A percentile compares a stretch with the other conserved stretches of the same genome.
phyloP scores from a whole-genome alignment of 1,139 yeast genomes.

The Magnusiomyces tetraspermus region DNA sequence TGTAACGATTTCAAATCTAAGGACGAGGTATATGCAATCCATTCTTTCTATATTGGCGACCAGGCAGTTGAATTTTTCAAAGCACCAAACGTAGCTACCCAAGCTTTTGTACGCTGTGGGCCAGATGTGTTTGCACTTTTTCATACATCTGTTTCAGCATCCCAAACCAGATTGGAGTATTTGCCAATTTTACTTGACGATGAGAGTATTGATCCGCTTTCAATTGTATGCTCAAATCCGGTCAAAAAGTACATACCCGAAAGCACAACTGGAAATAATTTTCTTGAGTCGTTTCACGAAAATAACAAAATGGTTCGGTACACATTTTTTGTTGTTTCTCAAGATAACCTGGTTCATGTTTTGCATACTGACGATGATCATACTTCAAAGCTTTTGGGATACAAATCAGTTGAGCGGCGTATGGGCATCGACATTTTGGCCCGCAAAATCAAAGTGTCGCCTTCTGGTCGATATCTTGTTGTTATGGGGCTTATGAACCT shows the following conservation, averaged over 20 bases:
- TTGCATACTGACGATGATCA: not conserved
- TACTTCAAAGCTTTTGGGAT: not conserved
- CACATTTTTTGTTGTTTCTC: not conserved
- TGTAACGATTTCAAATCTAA: not conserved
- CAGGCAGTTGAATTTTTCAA: not conserved
- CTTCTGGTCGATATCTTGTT: not conserved
- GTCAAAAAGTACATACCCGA: not conserved
- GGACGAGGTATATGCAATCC: not conserved
- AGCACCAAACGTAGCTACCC: not conserved
- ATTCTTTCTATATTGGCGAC: not conserved
- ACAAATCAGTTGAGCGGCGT: not conserved
- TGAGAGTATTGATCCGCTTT: not conserved
- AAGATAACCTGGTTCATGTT: not conserved
- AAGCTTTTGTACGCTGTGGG: not conserved
- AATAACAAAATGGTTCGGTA: not conserved
- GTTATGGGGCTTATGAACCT: not conserved
- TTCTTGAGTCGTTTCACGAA: not conserved
- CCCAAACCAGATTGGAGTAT: not conserved
- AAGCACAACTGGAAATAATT: not conserved
- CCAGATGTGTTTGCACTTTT: not conserved
- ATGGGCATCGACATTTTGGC: not conserved
- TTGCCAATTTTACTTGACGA: not conserved
- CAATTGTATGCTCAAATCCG: not conserved
- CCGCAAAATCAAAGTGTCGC: not conserved
- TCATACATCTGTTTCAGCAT: not conserved